Evolutionary conservation across 768 basidiomycete genomes (phyloP), one percentile per base, ranked within the genome.

Genomic region (Punctularia strigosozonata): DNA sequence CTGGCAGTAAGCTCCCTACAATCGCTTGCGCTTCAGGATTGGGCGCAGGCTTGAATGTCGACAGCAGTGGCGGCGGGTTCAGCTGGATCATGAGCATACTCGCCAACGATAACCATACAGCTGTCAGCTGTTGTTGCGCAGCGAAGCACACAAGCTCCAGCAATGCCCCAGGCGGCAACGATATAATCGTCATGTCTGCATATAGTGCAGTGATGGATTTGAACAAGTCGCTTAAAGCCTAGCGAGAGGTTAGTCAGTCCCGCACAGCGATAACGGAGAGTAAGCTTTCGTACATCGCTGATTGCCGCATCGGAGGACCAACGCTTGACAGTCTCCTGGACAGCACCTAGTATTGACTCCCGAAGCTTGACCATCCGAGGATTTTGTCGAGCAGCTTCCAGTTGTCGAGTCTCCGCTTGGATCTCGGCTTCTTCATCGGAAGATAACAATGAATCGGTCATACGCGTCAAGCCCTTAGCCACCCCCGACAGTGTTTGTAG

Each of bases 201-300:
- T 86, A 82, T 22, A 92, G 68, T 2, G 80, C 76, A 0, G 91
- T 89, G 41, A 92, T 83, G 1, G 86, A 80, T 44, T 84, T 87
- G 63, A 91, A 71, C 25, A 94, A 63, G 46, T 88, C 80, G 62
- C 82, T 88, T 44, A 88, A 58, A 4, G 77, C 76, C 87, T 90
- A 30, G n/a, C n/a, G n/a, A n/a, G n/a, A n/a, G n/a, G n/a, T n/a
- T n/a, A n/a, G n/a, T n/a, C n/a, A n/a, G n/a, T n/a, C n/a, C n/a
- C n/a, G n/a, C n/a, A n/a, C n/a, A n/a, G 20, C 15, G 20, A 37
- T 28, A 30, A 23, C 13, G 8, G 4, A 15, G 21, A 22, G 6
- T 24, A 41, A 14, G 33, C 26, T 35, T 25, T 69, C 83, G 43
- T 53, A 92, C 91, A 55, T 79, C 76, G 32, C 78, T 74, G 40